A percentile compares a stretch with the other conserved stretches of the same genome.
These are phyloP conservation scores for Neofusicoccum cordaticola DNA, from an alignment of 2,329 filamentous ascomycete genomes.

Conservation along the genomic window DNA sequence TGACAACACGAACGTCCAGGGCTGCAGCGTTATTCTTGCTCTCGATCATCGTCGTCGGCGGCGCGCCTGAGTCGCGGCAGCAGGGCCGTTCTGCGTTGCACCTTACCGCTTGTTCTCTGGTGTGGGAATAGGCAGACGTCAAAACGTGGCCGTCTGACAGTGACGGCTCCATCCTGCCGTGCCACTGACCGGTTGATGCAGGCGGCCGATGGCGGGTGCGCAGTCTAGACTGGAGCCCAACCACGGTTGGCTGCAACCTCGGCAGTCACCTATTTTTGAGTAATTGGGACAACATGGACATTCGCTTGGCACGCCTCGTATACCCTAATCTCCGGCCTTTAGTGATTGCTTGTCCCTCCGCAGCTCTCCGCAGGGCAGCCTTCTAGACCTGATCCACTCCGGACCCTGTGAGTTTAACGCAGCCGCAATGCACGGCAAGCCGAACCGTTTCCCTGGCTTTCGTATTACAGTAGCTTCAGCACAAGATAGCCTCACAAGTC, in stretches of 20 bases:
- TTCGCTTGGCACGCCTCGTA: not conserved
- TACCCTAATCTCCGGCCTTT: not conserved
- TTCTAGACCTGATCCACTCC: not conserved
- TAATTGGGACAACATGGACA: not conserved
- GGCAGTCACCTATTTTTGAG: not conserved
- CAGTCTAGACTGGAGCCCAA: not conserved
- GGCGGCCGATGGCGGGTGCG: not conserved
- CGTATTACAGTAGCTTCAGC: not conserved
- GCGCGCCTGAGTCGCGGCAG: not conserved
- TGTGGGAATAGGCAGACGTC: not conserved
- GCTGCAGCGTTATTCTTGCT: not conserved
- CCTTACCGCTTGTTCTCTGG: not conserved
- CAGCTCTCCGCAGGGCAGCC: not conserved
- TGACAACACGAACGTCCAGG: not conserved
- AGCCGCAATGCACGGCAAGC: not conserved
- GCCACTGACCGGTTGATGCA: not conserved
- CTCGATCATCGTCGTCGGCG: not conserved
- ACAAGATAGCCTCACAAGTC: not conserved
- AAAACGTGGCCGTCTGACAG: not conserved
- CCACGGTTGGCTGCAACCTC: not conserved
- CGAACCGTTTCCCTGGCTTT: not conserved
- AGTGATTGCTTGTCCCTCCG: not conserved
- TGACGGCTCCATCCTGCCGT: not conserved
- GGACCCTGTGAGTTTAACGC: not conserved
- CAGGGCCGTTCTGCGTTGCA: not conserved